Evolutionary conservation across 2,329 filamentous ascomycete genomes (phyloP).

Genomic region (Aureobasidium mangrovei): DNA sequence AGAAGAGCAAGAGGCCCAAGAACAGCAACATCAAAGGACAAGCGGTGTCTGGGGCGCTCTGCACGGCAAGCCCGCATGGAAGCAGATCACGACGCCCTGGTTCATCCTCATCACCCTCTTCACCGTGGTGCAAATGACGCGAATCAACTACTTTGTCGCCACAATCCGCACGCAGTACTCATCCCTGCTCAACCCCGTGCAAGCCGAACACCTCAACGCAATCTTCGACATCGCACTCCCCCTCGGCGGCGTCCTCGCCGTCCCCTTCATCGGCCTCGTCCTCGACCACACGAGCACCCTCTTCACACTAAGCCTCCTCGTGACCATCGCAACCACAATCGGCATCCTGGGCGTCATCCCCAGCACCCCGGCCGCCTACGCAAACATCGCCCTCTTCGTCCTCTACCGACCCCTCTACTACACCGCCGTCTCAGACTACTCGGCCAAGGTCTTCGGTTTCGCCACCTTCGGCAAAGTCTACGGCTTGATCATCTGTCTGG

Average conservation of each 20-base stretch:
- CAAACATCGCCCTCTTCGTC: conserved; percentile 70
- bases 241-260: conserved; percentile 70
- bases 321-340: conserved; percentile 62
- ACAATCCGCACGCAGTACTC: conserved; percentile 77
- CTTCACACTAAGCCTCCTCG: conserved; percentile 61
- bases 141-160: conserved; percentile 87
- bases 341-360: conserved; percentile 69
- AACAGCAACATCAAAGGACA: conserved; percentile 60
- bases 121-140: conserved; percentile 50
- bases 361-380: conserved; percentile 61
- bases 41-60: conserved; percentile 82
- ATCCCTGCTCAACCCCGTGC: conserved; percentile 56
- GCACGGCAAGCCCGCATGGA: conserved; percentile 59
- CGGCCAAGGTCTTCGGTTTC: conserved; percentile 87
- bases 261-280: conserved; percentile 75
- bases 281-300: conserved; percentile 70
- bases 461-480: conserved; percentile 91
- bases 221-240: conserved; percentile 84
- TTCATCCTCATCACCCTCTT: conserved; percentile 77
- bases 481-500: conserved; percentile 77
- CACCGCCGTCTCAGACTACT: conserved; percentile 79
- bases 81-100: conserved; percentile 75
- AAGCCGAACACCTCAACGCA: conserved; percentile 64
- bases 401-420: conserved; percentile 85
- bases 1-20: conserved; percentile 52